These are phyloP conservation scores for Claviceps pazoutovae DNA, from an alignment of 2,329 filamentous ascomycete species.

Conservation along the genomic window DNA sequence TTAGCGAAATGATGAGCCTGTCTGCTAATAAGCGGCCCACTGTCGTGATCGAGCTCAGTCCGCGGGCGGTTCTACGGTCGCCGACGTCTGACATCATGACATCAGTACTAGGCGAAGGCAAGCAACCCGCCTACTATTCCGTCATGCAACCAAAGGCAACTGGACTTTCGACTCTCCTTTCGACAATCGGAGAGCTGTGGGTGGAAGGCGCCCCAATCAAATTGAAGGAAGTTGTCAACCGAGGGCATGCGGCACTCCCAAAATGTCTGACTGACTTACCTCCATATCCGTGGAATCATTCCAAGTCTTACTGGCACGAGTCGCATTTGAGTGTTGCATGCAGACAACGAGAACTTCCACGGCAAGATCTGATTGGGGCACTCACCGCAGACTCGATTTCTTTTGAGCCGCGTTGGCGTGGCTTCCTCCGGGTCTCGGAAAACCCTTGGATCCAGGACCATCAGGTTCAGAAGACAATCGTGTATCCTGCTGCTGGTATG, in stretches of 20 bases:
- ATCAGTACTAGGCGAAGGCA: constrained; percentile 1
- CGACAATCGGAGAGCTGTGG: constrained; percentile 24
- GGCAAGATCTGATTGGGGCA: constrained; percentile 38
- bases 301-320: constrained; percentile 39
- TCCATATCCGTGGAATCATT: constrained; percentile 41
- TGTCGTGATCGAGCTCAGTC: constrained; percentile 28
- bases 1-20: constrained; percentile 21
- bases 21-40: constrained; percentile 16
- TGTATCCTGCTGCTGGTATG: constrained; percentile 39
- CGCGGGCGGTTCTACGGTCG: constrained; percentile 21
- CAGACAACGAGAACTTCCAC: constrained; percentile 29
- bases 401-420: constrained; percentile 34
- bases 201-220: constrained; percentile 17
- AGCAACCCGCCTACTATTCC: constrained; percentile 13
- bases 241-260: constrained; percentile 7
- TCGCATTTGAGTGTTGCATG: constrained; percentile 29
- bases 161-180: constrained; percentile 15
- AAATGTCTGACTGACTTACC: constrained; percentile 32
- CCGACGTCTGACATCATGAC: constrained; percentile 23
- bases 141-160: constrained; percentile 14
- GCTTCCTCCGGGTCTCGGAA: constrained; percentile 33
- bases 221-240: constrained; percentile 17
- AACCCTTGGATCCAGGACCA: constrained; percentile 40
- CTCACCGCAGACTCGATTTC: constrained; percentile 29
- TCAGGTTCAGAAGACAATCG: constrained; percentile 32